A percentile compares a stretch with the other conserved stretches of the same genome.
Conservation (phyloP, 202 grass and related monocot genomes). For the Digitaria exilis region DNA sequence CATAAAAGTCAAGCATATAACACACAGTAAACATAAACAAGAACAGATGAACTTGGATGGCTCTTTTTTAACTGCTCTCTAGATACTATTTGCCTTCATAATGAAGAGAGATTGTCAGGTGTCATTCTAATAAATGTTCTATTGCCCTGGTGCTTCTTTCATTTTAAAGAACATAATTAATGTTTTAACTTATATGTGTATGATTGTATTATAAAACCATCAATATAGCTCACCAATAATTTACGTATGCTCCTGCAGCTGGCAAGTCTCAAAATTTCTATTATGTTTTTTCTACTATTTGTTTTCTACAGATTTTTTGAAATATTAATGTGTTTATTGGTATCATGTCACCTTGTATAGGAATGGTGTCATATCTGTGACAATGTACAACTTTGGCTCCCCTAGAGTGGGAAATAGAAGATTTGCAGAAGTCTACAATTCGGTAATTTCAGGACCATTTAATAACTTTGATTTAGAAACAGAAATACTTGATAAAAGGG, state of each 20-base stretch:
- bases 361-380: slow-evolving; percentile 68
- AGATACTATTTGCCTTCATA: background rate
- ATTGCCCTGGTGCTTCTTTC: background rate
- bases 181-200: background rate
- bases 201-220: slow-evolving; percentile 19
- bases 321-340: background rate
- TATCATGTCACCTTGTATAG: slow-evolving; percentile 47
- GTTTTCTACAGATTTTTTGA: slow-evolving; percentile 1
- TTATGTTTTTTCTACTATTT: slow-evolving; percentile 25
- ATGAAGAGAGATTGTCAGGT: background rate
- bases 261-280: background rate
- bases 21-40: background rate
- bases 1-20: slow-evolving; percentile 20
- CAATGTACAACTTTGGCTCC: slow-evolving; percentile 97
- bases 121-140: background rate
- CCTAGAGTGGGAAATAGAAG: slow-evolving; percentile 95
- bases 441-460: slow-evolving; percentile 60
- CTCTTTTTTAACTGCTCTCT: background rate
- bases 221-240: background rate
- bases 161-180: background rate
- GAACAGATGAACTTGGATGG: slow-evolving; percentile 8
- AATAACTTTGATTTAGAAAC: slow-evolving; percentile 31
- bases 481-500: slow-evolving; percentile 17
- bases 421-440: slow-evolving; percentile 90
- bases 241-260: slow-evolving; percentile 6